These are phyloP conservation scores for Xanthoceras sorbifolium DNA, from an alignment of 345 rosid species.

Conservation along the genomic window DNA sequence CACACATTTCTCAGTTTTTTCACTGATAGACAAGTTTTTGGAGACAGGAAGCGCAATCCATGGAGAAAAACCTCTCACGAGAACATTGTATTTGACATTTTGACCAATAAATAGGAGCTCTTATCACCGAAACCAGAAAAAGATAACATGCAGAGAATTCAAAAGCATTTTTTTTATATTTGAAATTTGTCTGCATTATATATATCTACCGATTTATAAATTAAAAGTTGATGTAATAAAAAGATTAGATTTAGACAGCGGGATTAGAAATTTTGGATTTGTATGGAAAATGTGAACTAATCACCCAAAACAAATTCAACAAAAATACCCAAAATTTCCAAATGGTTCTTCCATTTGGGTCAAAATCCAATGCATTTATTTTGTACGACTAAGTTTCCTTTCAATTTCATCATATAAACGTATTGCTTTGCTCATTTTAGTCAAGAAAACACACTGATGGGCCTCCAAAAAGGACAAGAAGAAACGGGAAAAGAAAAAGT, in stretches of 20 bases:
- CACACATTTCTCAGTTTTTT: background rate
- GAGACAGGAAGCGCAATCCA: background rate
- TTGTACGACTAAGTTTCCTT: background rate
- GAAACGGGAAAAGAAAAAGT: no score
- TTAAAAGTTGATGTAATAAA: background rate
- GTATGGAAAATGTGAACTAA: background rate
- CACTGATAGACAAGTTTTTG: background rate
- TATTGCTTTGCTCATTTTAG: background rate
- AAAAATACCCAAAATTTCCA: background rate
- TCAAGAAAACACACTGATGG: background rate
- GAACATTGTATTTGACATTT: background rate
- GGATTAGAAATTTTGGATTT: background rate
- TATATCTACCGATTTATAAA: background rate
- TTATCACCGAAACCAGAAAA: background rate
- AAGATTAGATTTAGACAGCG: background rate
- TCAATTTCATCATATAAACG: background rate
- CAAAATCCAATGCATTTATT: background rate
- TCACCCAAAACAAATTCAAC: background rate
- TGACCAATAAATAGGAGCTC: background rate
- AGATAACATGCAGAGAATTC: background rate
- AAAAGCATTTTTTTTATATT: background rate
- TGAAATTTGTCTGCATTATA: background rate
- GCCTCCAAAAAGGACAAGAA: background rate
- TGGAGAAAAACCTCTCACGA: background rate
- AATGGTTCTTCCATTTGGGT: background rate